These are phyloP conservation scores for Hemileccinum rubropunctum DNA, from an alignment of 768 basidiomycete genomes.

Conservation along the genomic window DNA sequence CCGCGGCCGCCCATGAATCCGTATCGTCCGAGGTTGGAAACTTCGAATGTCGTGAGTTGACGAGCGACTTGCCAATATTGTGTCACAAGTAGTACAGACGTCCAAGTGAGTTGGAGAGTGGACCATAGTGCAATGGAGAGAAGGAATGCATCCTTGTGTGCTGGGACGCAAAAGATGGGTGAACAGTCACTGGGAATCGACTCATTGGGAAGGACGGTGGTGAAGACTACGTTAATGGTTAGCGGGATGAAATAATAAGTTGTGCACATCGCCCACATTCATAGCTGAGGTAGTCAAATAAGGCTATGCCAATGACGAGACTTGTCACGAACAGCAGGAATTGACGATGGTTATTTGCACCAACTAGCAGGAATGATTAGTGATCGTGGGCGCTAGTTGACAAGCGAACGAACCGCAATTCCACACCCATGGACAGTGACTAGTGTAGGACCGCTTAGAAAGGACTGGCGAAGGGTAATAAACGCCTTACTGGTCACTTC, in stretches of 20 bases:
- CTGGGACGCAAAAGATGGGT: slow-evolving; percentile 59
- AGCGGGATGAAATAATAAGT: background rate
- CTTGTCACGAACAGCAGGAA: slow-evolving; percentile 91
- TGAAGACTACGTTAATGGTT: slow-evolving; percentile 48
- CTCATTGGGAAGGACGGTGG: slow-evolving; percentile 30
- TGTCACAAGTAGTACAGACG: slow-evolving; percentile 75
- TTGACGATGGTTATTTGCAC: slow-evolving; percentile 91
- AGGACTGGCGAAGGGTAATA: background rate
- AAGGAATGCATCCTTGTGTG: slow-evolving; percentile 78
- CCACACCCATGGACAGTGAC: slow-evolving; percentile 99
- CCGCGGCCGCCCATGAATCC: slow-evolving; percentile 97
- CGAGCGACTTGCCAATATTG: slow-evolving; percentile 91
- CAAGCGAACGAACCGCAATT: slow-evolving; percentile 72
- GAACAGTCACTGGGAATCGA: slow-evolving; percentile 18
- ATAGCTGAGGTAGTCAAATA: slow-evolving; percentile 84
- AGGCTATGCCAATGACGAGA: slow-evolving; percentile 74
- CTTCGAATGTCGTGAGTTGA: slow-evolving; percentile 96
- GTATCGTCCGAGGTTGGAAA: slow-evolving; percentile 90
- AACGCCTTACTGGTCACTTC: slow-evolving; percentile 84
- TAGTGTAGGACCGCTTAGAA: slow-evolving; percentile 29
- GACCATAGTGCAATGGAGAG: slow-evolving; percentile 81
- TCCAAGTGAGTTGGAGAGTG: slow-evolving; percentile 95
- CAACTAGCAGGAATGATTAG: slow-evolving; percentile 49
- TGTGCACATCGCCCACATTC: slow-evolving; percentile 55
- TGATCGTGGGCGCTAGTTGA: background rate